Percentiles rank a stretch among this genome's conserved stretches.
phyloP scores from a whole-genome alignment of 768 basidiomycete genomes.

The Nidularia pulvinata region DNA sequence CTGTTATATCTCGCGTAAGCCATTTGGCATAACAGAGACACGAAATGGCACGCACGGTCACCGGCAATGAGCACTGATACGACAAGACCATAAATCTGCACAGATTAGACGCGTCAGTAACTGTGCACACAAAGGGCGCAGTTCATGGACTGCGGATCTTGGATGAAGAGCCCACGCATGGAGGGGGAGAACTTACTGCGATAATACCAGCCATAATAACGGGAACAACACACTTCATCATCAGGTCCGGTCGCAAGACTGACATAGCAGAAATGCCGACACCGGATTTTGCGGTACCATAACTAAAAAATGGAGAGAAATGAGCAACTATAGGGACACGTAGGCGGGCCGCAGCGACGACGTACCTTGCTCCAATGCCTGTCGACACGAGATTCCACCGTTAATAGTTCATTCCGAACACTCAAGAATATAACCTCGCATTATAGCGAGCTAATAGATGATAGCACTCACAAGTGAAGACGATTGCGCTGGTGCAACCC shows the following conservation, averaged over 20 bases:
- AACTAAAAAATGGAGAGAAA: conserved; percentile 45
- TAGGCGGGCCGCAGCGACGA: conserved; percentile 8
- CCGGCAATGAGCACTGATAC: conserved; percentile 96
- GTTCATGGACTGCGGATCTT: too few relatives aligned
- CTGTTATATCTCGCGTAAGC: conserved; percentile 32
- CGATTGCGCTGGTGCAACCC: conserved; percentile 97
- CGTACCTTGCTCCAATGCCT: conserved; percentile 89
- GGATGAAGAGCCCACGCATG: too few relatives aligned
- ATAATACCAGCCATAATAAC: conserved; percentile 99
- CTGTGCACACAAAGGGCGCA: too few relatives aligned
- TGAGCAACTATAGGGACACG: conserved; percentile 9
- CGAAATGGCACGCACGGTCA: conserved; percentile 58
- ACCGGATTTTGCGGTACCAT: conserved; percentile 99
- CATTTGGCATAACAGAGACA: neutral
- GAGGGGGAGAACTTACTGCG: conserved; percentile 53
- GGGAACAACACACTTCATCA: conserved; percentile 98
- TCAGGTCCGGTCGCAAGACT: conserved; percentile 91
- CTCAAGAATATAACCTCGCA: neutral
- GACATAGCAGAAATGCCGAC: conserved; percentile 99
- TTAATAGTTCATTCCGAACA: conserved; percentile 5
- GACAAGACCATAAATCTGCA: conserved; percentile 94
- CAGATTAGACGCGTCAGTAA: conserved; percentile 1
- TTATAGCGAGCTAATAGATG: neutral
- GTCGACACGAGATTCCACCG: conserved; percentile 1
- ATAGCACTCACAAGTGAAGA: conserved; percentile 86